Evolutionary conservation across 441 rosid species (phyloP).

Genomic region (Gossypium schwendimanii): DNA sequence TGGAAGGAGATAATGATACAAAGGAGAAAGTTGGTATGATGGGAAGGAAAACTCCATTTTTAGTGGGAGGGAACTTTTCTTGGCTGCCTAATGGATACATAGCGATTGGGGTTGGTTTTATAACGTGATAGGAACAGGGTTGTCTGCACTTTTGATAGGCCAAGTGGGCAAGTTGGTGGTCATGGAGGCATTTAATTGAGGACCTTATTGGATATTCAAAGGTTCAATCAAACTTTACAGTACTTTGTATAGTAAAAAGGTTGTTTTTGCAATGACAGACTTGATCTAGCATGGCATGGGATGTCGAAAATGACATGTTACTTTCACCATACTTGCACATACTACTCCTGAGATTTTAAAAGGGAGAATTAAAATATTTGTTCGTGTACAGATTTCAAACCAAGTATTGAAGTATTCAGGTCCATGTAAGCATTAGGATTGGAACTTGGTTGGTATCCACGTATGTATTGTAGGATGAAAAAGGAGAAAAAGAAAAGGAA

Average conservation of each 20-base stretch:
- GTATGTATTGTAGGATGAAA: background rate
- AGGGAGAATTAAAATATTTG: background rate
- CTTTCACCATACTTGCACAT: background rate
- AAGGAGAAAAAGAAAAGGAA: background rate
- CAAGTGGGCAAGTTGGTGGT: slow-evolving; percentile 19
- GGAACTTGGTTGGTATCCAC: background rate
- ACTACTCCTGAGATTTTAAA: background rate
- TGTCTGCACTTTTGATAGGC: slow-evolving; percentile 1
- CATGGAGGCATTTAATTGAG: background rate
- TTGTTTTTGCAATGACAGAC: background rate
- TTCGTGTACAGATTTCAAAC: background rate
- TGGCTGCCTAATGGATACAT: background rate
- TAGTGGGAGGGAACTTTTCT: background rate
- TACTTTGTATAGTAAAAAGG: background rate
- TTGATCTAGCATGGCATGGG: background rate
- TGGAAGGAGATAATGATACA: slow-evolving; percentile 31
- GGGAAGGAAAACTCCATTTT: slow-evolving; percentile 36
- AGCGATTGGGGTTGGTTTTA: background rate
- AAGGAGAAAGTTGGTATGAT: slow-evolving; percentile 33
- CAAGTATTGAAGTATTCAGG: background rate
- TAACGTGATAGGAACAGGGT: background rate
- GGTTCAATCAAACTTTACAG: slow-evolving; percentile 1
- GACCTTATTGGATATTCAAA: background rate
- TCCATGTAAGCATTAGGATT: background rate
- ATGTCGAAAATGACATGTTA: background rate